phyloP scores from a whole-genome alignment of 495 filamentous ascomycete species.

The Neurospora sp. region DNA sequence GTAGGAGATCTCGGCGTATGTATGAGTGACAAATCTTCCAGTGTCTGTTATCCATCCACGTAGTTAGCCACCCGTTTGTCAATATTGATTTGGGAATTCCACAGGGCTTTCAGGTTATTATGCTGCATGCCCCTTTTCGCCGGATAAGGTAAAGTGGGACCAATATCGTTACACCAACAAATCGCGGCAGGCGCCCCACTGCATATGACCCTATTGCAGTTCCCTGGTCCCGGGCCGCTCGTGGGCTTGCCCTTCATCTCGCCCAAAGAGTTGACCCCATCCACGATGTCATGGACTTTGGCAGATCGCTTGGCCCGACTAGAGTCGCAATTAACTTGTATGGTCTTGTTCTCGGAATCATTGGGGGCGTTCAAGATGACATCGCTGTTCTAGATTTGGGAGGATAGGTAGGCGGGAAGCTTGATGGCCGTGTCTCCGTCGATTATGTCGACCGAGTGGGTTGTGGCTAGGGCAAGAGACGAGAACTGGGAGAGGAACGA shows the following conservation, averaged over 20 bases:
- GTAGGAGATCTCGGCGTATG: background rate
- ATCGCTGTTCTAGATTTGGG: background rate
- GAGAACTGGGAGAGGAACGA: background rate
- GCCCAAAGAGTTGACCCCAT: background rate
- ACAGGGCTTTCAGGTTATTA: background rate
- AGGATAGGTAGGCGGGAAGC: background rate
- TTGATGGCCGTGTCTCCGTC: rapidly evolving
- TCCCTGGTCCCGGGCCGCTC: background rate
- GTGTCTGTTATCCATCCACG: background rate
- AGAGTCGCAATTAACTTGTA: background rate
- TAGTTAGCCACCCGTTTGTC: background rate
- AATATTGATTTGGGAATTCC: background rate
- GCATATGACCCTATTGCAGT: background rate
- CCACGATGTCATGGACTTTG: rapidly evolving
- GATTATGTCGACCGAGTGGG: background rate
- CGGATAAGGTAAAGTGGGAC: background rate
- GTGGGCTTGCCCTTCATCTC: background rate
- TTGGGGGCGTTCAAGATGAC: background rate
- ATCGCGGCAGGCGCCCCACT: background rate
- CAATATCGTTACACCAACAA: background rate
- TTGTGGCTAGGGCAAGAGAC: background rate
- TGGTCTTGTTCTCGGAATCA: background rate
- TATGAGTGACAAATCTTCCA: background rate
- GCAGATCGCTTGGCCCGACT: background rate
- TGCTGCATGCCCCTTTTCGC: background rate